Base-by-base conservation (phyloP, 176 grass and related monocot species). In the Bonia amplexicaulis region DNA sequence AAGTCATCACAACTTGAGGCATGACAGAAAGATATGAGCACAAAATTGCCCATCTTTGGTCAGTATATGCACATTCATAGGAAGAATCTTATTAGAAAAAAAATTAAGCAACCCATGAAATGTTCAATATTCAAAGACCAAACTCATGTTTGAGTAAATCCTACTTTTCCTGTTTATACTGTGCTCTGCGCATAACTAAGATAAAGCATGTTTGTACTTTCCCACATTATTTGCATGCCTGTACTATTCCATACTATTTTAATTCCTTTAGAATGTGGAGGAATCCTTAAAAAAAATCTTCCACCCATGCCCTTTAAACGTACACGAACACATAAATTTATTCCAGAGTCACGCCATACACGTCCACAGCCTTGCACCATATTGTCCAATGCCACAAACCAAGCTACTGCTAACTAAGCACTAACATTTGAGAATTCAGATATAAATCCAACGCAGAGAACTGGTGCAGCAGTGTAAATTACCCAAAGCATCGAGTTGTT, bases 401-500 rank as follows among this genome's bases (percentile, higher is more conserved):
- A 81, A 80, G 55, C 22, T 29, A 54, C 45, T 42, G 53, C 69
- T 20, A 71, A 80, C 1, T 13, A 16, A 63, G 33, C 9, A 33
- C 33, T 71, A 13, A 8, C 41, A 58, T 65, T 73, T 66, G 11
- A 12, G 49, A 83, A 59, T 61, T 73, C 40, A 79, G 74, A 51
- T 37, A 35, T 42, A 60, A 80, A 84, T 0, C 52, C 62, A 76
- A 39, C 3, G 51, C 51, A 74, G 23, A 78, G 63, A 76, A 66
- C 1, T 53, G 76, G 16, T 76, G 81, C 69, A 80, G 52, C 13
- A 48, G 3, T 48, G 51, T 68, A 64, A 63, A 57, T 87, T 97
- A 99, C 97, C 97, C 87, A 99, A 78, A 73, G 97, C 97, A 53
- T 92, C 86, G 16, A 99, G 93, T 9, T 99, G 97, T 61, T 92